phyloP scores from a whole-genome alignment of 495 filamentous ascomycete species.

The Clavariopsis aquatica region DNA sequence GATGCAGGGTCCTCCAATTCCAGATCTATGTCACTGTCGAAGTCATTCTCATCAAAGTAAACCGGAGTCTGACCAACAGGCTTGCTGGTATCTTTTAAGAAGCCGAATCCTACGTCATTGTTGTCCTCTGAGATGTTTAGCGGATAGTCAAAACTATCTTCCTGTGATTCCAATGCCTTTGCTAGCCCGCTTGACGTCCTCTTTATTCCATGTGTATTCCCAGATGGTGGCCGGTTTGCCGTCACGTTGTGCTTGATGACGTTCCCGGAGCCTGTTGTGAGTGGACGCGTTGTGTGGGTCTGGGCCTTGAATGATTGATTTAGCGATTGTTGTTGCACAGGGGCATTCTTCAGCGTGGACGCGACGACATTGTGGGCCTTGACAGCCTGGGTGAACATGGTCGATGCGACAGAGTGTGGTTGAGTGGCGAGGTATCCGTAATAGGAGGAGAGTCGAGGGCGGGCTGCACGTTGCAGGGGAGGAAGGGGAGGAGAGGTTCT shows the following conservation, averaged over 20 bases:
- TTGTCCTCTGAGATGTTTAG: conserved; percentile 3
- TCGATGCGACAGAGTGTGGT: conserved; percentile 10
- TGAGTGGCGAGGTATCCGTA: conserved; percentile 18
- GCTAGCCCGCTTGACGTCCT: conserved; percentile 45
- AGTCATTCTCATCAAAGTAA: conserved; percentile 64
- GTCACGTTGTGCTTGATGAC: conserved; percentile 26
- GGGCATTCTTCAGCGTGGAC: conserved; percentile 7
- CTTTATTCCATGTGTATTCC: conserved; percentile 38
- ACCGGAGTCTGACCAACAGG: conserved; percentile 38
- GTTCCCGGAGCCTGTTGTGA: conserved; percentile 37
- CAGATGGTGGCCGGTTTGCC: not conserved
- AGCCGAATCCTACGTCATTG: conserved; percentile 9
- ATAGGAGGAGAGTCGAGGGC: not conserved
- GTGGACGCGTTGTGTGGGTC: conserved; percentile 29
- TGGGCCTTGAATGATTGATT: conserved; percentile 18
- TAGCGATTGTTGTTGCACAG: conserved; percentile 28
- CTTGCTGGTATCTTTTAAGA: not conserved
- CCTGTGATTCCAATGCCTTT: conserved; percentile 38
- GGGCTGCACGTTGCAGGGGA: not conserved
- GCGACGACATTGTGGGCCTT: conserved; percentile 20
- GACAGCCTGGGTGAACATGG: conserved; percentile 37
- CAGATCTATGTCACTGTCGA: conserved; percentile 67
- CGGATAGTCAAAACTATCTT: conserved; percentile 39
- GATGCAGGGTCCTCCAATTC: conserved; percentile 56
- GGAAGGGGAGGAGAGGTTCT: conserved; percentile 5